phyloP scores from a whole-genome alignment of 148 eudicot species.

The Amaranthus cruentus region DNA sequence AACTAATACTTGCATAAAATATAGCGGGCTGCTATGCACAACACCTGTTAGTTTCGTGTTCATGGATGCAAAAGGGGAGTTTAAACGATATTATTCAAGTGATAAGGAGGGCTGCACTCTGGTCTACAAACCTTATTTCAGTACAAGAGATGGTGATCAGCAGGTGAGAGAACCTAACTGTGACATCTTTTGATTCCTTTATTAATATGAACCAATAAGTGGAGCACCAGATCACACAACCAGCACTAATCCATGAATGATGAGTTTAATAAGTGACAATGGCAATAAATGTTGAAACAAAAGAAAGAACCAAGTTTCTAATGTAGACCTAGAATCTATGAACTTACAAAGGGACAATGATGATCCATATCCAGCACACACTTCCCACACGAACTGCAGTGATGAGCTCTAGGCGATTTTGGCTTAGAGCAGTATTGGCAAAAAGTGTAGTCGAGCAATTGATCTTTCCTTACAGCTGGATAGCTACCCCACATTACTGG shows the following conservation, averaged over 20 bases:
- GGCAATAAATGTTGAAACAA: neutral
- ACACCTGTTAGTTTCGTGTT: neutral
- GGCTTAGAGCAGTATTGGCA: slow-evolving; percentile 83
- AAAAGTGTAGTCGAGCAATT: slow-evolving; percentile 67
- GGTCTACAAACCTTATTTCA: neutral
- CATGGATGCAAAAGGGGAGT: neutral
- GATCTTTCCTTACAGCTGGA: slow-evolving; percentile 74
- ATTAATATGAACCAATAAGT: neutral
- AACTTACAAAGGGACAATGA: slow-evolving; percentile 98
- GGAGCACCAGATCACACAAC: neutral
- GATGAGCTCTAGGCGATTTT: slow-evolving; percentile 85
- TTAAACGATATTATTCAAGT: neutral
- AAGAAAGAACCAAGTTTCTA: neutral
- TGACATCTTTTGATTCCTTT: neutral
- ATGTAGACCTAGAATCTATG: neutral
- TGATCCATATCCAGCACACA: slow-evolving; percentile 98
- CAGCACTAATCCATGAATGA: neutral
- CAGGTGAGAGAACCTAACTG: neutral
- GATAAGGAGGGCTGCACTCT: neutral
- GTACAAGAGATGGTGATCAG: neutral
- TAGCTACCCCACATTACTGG: slow-evolving; percentile 73
- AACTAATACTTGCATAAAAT: neutral
- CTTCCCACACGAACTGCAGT: slow-evolving; percentile 84
- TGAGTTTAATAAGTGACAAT: neutral
- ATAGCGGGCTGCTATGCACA: neutral